Percentiles rank a stretch among this genome's conserved stretches.
These are phyloP conservation scores for Sextonia rubra DNA, from an alignment of 164 flowering plant genomes.

Conservation along the genomic window DNA sequence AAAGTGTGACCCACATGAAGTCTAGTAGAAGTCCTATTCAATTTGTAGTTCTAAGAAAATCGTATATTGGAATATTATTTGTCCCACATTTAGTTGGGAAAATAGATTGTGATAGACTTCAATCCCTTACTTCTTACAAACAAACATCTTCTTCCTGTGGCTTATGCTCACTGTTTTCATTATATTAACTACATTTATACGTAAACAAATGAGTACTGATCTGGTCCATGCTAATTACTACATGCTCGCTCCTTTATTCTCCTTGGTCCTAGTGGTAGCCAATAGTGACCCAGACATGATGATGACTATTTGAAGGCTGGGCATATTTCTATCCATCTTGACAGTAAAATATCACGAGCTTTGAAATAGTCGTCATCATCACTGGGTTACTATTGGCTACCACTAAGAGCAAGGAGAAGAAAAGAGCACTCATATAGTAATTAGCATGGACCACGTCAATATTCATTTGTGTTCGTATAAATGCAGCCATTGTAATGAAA, in stretches of 20 bases:
- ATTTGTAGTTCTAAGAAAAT: too few relatives aligned
- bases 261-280: conserved; percentile 5
- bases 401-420: conserved; percentile 2
- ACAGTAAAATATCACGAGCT: too few relatives aligned
- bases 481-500: conserved; percentile 8
- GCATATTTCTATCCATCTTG: conserved; percentile 10
- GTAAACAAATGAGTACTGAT: conserved; percentile 4
- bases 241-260: conserved; percentile 6
- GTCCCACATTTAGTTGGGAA: too few relatives aligned
- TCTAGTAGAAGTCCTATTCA: too few relatives aligned
- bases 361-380: too few relatives aligned
- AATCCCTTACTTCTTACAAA: background rate
- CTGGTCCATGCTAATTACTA: conserved; percentile 9
- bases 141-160: background rate
- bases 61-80: too few relatives aligned
- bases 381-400: conserved; percentile 7
- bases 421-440: conserved; percentile 12
- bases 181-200: conserved; percentile 7
- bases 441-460: conserved; percentile 5
- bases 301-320: conserved; percentile 10
- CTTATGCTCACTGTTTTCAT: conserved; percentile 1
- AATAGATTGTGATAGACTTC: background rate
- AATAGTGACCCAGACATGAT: conserved; percentile 9
- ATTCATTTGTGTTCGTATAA: conserved; percentile 6
- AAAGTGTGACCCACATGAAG: too few relatives aligned